These are phyloP conservation scores for Xylaria sp. DNA, from an alignment of 2,329 filamentous ascomycete genomes.

Conservation along the genomic window DNA sequence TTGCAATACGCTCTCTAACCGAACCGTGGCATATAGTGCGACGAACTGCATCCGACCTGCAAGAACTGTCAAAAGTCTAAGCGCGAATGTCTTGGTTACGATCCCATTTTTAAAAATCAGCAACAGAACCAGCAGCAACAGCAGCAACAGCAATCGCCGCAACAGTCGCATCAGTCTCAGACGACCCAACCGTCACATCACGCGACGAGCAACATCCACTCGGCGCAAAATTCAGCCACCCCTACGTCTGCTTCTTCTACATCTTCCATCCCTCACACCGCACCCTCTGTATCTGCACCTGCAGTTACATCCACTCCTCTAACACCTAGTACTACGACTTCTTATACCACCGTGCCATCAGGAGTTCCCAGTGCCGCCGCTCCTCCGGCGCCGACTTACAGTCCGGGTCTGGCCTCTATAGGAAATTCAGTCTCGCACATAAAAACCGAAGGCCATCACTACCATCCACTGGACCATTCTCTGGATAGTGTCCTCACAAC, in stretches of 20 bases:
- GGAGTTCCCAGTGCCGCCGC: constrained; percentile 45
- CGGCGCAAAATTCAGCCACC: constrained; percentile 65
- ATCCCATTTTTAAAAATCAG: constrained; percentile 84
- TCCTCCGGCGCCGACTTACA: constrained; percentile 45
- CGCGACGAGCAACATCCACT: constrained; percentile 75
- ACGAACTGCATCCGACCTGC: constrained; percentile 93
- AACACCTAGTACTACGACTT: constrained; percentile 42
- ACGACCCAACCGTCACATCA: constrained; percentile 58
- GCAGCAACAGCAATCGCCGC: constrained; percentile 50
- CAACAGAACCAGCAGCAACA: constrained; percentile 62
- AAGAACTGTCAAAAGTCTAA: constrained; percentile 91
- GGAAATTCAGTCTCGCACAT: constrained; percentile 49
- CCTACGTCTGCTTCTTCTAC: constrained; percentile 44
- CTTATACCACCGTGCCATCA: constrained; percentile 46
- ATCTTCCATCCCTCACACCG: constrained; percentile 46
- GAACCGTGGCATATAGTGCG: constrained; percentile 72
- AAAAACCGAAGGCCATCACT: constrained; percentile 63
- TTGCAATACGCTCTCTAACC: constrained; percentile 25
- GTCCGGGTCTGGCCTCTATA: constrained; percentile 50
- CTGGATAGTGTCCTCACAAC: constrained; percentile 60
- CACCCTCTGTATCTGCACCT: constrained; percentile 40
- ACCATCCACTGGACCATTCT: constrained; percentile 73
- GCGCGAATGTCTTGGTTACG: constrained; percentile 86
- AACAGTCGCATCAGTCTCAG: constrained; percentile 62
- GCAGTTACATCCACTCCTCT: constrained; percentile 36